Evolutionary conservation across 345 rosid species (phyloP), one percentile per base, ranked within the genome.

Genomic region (Noccaea bulbosa): DNA sequence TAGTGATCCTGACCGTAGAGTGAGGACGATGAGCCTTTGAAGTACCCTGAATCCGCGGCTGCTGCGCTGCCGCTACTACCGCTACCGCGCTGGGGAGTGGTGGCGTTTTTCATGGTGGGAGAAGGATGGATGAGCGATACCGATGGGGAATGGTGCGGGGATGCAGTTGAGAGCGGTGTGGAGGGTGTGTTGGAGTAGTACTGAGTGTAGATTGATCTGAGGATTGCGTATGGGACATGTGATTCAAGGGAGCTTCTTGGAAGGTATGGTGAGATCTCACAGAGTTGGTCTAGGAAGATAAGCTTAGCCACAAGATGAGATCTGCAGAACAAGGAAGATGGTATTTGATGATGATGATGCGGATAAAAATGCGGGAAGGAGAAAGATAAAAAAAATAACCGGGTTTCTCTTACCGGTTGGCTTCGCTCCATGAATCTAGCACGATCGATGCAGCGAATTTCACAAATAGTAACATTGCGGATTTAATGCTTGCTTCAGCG

Each of bases 291-390:
- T 30, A 95, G 79, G 89, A 95, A 95, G 47, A 92, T 88, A 47
- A 95, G 86, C 85, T 92, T 92, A 10, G 97, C 93, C 22, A 92
- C 92, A 7, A 92, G 91, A 80, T 88, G 97, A 84, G 96, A 87
- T 74, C 98, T 92, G 89, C 70, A 38, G 30, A 56, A 47, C 30
- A 56, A 33, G 11, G 20, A 54, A 24, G 38, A 39, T 46, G 20
- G 2, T 53, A 45, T 20, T n/a, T n/a, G n/a, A n/a, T 27, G 30
- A 27, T 61, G 43, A 38, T 56, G 66, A 14, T 33, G 72, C 7
- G 8, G 32, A 58, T 57, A 33, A 49, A 39, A 16, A 35, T 12
- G 8, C 3, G 11, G 22, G 49, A 52, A 4, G 51, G 8, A 34
- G 37, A 52, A 9, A 15, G 5, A 43, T 11, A 32, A 40, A 33